These are phyloP conservation scores for Smallanthus sonchifolius DNA, from an alignment of 129 eudicot genomes.

Conservation along the genomic window DNA sequence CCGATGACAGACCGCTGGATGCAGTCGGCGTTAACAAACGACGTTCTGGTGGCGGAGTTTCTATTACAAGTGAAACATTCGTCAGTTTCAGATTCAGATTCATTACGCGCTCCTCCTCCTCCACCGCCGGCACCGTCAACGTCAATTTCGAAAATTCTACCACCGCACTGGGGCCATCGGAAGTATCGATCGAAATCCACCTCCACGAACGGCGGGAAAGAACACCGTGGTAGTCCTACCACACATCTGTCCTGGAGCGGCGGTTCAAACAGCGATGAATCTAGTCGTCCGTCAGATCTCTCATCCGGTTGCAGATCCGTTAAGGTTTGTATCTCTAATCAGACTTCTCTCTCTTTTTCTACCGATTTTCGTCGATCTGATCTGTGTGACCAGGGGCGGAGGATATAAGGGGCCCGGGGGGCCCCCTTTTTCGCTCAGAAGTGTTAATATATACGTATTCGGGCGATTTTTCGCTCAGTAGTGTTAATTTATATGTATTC, in stretches of 20 bases:
- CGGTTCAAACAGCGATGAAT: slow-evolving; percentile 41
- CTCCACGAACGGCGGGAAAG: slow-evolving; percentile 1
- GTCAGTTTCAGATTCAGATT: slow-evolving; percentile 1
- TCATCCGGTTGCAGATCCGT: slow-evolving; percentile 45
- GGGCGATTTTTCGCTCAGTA: too few relatives aligned
- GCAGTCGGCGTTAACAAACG: slow-evolving; percentile 34
- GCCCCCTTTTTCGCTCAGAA: too few relatives aligned
- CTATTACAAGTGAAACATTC: slow-evolving; percentile 41
- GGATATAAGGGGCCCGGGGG: too few relatives aligned
- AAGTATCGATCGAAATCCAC: slow-evolving; percentile 43
- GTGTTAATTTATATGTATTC: too few relatives aligned
- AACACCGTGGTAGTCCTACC: slow-evolving; percentile 52
- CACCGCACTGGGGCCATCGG: slow-evolving; percentile 48
- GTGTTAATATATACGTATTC: too few relatives aligned
- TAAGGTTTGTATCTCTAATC: slow-evolving; percentile 42
- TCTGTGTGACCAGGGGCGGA: too few relatives aligned
- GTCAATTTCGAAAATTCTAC: background rate
- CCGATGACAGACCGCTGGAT: slow-evolving; percentile 50
- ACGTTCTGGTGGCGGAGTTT: slow-evolving; percentile 41
- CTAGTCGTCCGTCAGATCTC: slow-evolving; percentile 36
- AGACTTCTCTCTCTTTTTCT: background rate
- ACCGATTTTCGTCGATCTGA: background rate
- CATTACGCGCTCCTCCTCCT: background rate
- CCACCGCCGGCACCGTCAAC: background rate
- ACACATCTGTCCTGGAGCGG: slow-evolving; percentile 70